A percentile compares a stretch with the other conserved stretches of the same genome.
These are phyloP conservation scores for Schizochytrium sp. DNA, from an alignment of 108 stramenopile genomes.

Conservation along the genomic window DNA sequence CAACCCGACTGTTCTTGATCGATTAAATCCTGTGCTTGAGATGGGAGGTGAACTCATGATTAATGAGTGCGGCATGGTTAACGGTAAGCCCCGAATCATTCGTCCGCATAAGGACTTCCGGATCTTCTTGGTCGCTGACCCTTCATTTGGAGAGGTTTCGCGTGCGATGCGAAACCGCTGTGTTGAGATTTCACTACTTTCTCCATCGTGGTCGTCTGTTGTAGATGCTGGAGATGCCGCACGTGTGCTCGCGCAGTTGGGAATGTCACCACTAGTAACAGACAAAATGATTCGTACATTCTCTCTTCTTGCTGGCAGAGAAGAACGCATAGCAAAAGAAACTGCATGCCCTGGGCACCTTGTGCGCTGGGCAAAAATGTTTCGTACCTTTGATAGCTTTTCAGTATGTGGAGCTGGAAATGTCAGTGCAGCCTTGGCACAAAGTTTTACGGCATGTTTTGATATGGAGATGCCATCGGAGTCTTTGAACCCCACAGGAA, in stretches of 20 bases:
- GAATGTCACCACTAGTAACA: not conserved
- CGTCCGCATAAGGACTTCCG: constrained; percentile 93
- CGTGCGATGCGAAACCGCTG: constrained; percentile 99
- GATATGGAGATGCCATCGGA: not conserved
- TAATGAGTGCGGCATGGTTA: constrained; percentile 86
- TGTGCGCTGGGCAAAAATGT: constrained; percentile 52
- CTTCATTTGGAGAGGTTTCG: constrained; percentile 87
- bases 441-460: not conserved
- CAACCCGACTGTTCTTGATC: constrained; percentile 94
- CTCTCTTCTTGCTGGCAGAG: not conserved
- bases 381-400: constrained; percentile 28
- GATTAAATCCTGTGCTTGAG: constrained; percentile 96
- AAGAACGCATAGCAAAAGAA: not conserved
- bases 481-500: too few species aligned
- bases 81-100: constrained; percentile 79
- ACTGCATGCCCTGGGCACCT: not conserved
- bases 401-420: not conserved
- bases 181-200: constrained; percentile 83
- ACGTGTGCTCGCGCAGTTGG: constrained; percentile 6
- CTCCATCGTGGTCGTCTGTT: not conserved
- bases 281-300: not conserved
- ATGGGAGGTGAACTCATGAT: constrained; percentile 89
- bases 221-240: not conserved
- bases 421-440: not conserved
- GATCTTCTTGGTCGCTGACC: constrained; percentile 91